Conservation (phyloP, 768 basidiomycete genomes). For the Russula abietina region DNA sequence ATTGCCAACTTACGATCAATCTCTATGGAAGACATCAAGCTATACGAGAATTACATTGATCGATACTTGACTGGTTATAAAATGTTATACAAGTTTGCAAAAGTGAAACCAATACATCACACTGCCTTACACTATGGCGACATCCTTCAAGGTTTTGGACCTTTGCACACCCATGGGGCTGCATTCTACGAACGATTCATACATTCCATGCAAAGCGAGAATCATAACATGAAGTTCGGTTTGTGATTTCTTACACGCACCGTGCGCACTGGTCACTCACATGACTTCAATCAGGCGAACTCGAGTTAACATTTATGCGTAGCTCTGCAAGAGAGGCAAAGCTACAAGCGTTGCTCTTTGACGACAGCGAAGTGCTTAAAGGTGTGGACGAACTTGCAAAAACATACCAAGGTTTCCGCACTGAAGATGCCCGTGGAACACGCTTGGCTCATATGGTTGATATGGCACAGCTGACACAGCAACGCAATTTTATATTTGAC, state of each 20-base stretch:
- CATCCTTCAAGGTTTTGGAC: conserved; percentile 30
- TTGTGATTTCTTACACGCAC: neutral
- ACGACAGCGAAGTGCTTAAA: neutral
- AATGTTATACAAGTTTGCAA: conserved; percentile 27
- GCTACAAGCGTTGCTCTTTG: neutral
- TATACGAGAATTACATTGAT: conserved; percentile 8
- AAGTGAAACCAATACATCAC: conserved; percentile 32
- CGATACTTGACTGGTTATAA: conserved; percentile 26
- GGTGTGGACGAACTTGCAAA: neutral
- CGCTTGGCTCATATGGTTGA: neutral
- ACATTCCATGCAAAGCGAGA: conserved; percentile 22
- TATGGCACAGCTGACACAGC: neutral
- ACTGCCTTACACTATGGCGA: conserved; percentile 31
- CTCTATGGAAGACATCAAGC: conserved; percentile 7
- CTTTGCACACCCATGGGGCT: conserved; percentile 25
- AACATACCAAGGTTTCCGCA: neutral
- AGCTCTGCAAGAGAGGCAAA: conserved; percentile 6
- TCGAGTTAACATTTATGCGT: too few species aligned
- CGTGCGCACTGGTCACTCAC: neutral
- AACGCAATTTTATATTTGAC: neutral
- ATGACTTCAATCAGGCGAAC: conserved; percentile 14
- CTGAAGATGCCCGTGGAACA: conserved; percentile 8
- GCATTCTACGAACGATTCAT: conserved; percentile 24
- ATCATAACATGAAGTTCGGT: conserved; percentile 27
- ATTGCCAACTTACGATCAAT: conserved; percentile 24